Conservation (phyloP, 2,329 filamentous ascomycete species). For the Ophiostoma angusticollis region DNA sequence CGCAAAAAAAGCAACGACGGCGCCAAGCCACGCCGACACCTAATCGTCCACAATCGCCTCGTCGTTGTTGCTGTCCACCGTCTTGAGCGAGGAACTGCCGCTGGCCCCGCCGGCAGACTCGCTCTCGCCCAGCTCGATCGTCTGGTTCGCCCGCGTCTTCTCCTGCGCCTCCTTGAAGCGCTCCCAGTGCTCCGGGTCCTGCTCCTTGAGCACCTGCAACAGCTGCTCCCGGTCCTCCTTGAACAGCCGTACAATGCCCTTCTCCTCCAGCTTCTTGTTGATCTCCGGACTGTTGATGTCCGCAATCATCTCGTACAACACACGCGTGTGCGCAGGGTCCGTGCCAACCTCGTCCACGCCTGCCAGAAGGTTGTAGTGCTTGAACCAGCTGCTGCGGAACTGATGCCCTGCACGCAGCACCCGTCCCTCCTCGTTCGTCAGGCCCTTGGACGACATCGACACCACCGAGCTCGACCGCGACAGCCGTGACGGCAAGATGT, state of each 20-base stretch:
- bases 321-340: constrained; percentile 36
- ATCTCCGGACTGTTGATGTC: constrained; percentile 49
- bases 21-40: background rate
- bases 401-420: constrained; percentile 42
- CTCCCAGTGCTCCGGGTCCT: constrained; percentile 55
- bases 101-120: constrained; percentile 10
- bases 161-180: constrained; percentile 49
- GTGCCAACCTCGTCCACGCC: constrained; percentile 35
- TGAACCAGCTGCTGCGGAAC: constrained; percentile 41
- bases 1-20: too few relatives aligned
- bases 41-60: constrained; percentile 3
- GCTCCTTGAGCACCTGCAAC: constrained; percentile 36
- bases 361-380: constrained; percentile 37
- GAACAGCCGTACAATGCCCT: constrained; percentile 50
- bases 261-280: constrained; percentile 36
- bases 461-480: constrained; percentile 41
- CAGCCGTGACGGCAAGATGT: constrained; percentile 29
- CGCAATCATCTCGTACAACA: constrained; percentile 51
- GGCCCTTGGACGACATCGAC: constrained; percentile 35
- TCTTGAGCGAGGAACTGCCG: background rate
- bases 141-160: constrained; percentile 43
- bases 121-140: constrained; percentile 11
- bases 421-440: constrained; percentile 45
- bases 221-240: constrained; percentile 43
- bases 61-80: background rate